Conservation (phyloP, 345 rosid genomes). For the Gossypium mustelinum region DNA sequence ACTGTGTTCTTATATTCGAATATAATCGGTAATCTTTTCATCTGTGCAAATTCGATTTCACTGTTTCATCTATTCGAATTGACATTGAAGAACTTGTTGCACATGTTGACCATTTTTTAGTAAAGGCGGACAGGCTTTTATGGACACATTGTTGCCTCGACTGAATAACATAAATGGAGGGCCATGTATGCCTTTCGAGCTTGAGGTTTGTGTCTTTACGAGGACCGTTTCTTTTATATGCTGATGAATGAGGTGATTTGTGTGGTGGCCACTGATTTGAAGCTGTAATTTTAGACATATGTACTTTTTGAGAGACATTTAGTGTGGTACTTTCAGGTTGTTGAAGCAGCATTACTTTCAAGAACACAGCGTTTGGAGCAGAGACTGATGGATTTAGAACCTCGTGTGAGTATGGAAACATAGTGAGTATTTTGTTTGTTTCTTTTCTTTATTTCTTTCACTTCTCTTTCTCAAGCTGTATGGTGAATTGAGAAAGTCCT, state of each 20-base stretch:
- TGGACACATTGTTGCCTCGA: slow-evolving; percentile 77
- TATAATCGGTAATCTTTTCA: slow-evolving; percentile 57
- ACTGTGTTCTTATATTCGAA: slow-evolving; percentile 76
- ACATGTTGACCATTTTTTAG: slow-evolving; percentile 33
- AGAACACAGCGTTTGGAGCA: slow-evolving; percentile 83
- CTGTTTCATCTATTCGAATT: slow-evolving; percentile 15
- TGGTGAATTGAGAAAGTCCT: background rate
- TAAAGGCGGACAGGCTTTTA: slow-evolving; percentile 85
- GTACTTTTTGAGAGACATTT: slow-evolving; percentile 8
- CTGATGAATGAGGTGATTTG: background rate
- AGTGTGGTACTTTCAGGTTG: slow-evolving; percentile 51
- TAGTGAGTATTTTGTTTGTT: slow-evolving; percentile 41
- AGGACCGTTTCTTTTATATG: background rate
- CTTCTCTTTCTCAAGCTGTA: background rate
- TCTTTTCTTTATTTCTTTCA: background rate
- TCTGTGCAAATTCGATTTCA: background rate
- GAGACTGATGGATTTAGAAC: slow-evolving; percentile 80
- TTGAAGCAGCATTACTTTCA: slow-evolving; percentile 88
- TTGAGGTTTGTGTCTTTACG: slow-evolving; percentile 59
- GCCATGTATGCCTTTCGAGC: slow-evolving; percentile 87
- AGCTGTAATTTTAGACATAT: slow-evolving; percentile 1
- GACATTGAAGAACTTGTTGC: background rate
- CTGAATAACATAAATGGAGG: slow-evolving; percentile 71
- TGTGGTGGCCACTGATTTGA: background rate
- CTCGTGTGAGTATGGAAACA: slow-evolving; percentile 85